phyloP scores from a whole-genome alignment of 2,329 filamentous ascomycete species.

The Fusarium sulawesiense region DNA sequence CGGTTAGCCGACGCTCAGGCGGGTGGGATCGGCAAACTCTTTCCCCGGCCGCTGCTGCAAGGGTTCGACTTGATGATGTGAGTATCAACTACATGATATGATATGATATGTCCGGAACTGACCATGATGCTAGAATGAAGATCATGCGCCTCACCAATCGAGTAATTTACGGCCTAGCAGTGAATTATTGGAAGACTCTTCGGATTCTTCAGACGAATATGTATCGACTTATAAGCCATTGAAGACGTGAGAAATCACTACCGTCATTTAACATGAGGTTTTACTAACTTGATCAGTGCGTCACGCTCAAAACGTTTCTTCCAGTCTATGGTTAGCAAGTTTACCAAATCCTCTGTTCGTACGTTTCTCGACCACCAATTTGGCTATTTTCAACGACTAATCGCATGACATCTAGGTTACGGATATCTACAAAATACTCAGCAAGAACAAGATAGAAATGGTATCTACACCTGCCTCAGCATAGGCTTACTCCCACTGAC shows the following conservation, averaged over 20 bases:
- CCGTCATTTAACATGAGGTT: neutral
- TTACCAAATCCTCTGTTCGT: conserved; percentile 40
- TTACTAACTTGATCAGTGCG: conserved; percentile 22
- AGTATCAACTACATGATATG: neutral
- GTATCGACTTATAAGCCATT: conserved; percentile 28
- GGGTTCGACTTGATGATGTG: conserved; percentile 33
- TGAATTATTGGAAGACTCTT: conserved; percentile 32
- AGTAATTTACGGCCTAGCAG: conserved; percentile 11
- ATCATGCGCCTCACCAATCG: conserved; percentile 16
- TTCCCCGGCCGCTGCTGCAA: conserved; percentile 34
- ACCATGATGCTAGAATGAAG: conserved; percentile 3
- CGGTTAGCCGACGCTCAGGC: conserved; percentile 36
- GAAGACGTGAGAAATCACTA: conserved; percentile 29
- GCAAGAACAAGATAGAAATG: conserved; percentile 44
- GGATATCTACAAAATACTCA: conserved; percentile 38
- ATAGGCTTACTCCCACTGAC: conserved; percentile 18
- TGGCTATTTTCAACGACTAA: conserved; percentile 9
- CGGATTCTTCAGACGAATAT: conserved; percentile 40
- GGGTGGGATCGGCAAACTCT: conserved; percentile 42
- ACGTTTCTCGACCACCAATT: conserved; percentile 6
- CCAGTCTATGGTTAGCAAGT: conserved; percentile 36
- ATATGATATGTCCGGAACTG: neutral
- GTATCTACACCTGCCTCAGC: conserved; percentile 13
- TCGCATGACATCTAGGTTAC: conserved; percentile 22
- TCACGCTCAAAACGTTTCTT: conserved; percentile 42